Base-by-base conservation (phyloP, 768 basidiomycete genomes). In the Pleurotus giganteus region DNA sequence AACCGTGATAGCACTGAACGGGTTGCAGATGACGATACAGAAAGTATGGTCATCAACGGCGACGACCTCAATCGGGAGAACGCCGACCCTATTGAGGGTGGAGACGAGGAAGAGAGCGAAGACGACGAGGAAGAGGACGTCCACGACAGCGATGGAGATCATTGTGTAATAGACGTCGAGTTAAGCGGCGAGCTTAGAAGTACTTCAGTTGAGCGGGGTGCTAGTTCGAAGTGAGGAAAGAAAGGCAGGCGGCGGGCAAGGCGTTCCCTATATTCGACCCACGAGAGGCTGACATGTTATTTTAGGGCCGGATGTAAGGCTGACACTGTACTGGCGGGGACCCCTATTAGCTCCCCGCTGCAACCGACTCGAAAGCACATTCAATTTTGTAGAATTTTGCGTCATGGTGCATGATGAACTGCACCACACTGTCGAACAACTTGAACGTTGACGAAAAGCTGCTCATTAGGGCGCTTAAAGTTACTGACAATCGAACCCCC, bases 161-260 rank as follows among this genome's bases (percentile, higher is more conserved):
- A 24, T n/a, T n/a, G n/a, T n/a, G n/a, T 32, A 24, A 47, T 32
- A 29, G 27, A 31, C 21, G 46, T 47, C 28, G 46, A 47, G 9
- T 13, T 23, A 13, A 28, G 46, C 12, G 12, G 2, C 1, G n/a
- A 41, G 12, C 12, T 17, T 47, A n/a, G 46, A 2, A 45, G 23
- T 47, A 47, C 46, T 47, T 47, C 29, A n/a, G 28, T 47, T 32
- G n/a, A 17, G 46, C 44, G 29, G n/a, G n/a, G 39, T 47, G 46
- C 46, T 47, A 32, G 46, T 47, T 29, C 31, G 17, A 28, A 47
- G 46, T 28, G 31, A 47, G 23, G 46, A 47, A 41, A 11, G 39
- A 41, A 41, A 41, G n/a, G 15, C 87, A 7, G 84, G 78, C 54
- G 75, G 81, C 4, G 63, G 49, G 12, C 71, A 50, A 27, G 39